Base-by-base conservation (phyloP, 2,329 filamentous ascomycete species). In the Fusarium multiceps region DNA sequence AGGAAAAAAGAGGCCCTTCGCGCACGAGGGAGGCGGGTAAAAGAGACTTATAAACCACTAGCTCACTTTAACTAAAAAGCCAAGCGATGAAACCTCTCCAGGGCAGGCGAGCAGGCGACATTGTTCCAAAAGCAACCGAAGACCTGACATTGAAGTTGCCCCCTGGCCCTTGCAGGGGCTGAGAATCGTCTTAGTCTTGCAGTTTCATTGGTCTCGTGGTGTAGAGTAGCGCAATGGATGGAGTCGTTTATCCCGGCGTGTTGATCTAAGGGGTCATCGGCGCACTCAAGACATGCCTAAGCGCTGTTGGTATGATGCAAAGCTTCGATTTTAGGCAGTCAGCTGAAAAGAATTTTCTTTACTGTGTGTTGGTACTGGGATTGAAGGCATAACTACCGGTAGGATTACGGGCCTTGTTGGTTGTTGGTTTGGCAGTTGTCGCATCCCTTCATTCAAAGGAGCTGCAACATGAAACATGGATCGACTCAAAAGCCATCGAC, bases 251-350 rank as follows among this genome's bases (percentile, higher is more conserved):
- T 68, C 53, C 45, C 40, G 54, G 45, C 20, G 30, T 43, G 45
- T 23, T 66, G 63, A 63, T 63, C 63, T 48, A 67, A 49, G 49
- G 63, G 68, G 63, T 42, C 30, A 40, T 49, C 48, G 47, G 49
- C 43, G 6, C 62, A 32, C 59, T 28, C 42, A 47, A 49, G 53
- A 55, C 42, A 49, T 18, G 30, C 23, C 34, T 20, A 53, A 21
- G 49, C 49, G 49, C 49, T 42, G 34, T 42, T 53, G 37, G 49
- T 40, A 42, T 53, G 23, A 53, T 25, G 49, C 23, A 53, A 16
- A 53, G 13, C 18, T 27, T 16, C 18, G 14, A 20, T 42, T 41
- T 7, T 37, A 37, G 34, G 34, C 7, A 27, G 49, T 37, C 18
- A 42, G 37, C 37, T 25, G 49, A 43, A 23, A 43, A 43, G 21